These are phyloP conservation scores for Anthostomella pinea DNA, from an alignment of 2,329 filamentous ascomycete genomes.

Conservation along the genomic window DNA sequence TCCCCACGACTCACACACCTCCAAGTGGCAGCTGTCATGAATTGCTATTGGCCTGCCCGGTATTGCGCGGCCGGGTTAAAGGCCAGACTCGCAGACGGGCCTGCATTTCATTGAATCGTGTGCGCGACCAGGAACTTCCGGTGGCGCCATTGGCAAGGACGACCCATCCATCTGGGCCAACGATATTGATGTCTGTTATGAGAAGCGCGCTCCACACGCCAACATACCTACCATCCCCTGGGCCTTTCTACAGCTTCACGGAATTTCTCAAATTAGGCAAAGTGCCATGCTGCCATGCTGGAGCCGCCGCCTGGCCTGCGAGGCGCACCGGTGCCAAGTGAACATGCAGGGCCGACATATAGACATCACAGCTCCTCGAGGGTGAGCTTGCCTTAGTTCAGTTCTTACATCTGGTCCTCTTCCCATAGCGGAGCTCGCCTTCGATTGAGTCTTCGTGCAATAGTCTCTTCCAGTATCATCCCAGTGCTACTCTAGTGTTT, in stretches of 20 bases:
- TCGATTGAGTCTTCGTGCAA: slow-evolving; percentile 1
- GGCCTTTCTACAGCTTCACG: slow-evolving; percentile 4
- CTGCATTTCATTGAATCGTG: slow-evolving; percentile 2
- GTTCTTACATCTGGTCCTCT: slow-evolving; percentile 7
- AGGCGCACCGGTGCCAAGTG: not conserved
- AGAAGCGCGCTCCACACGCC: slow-evolving; percentile 9
- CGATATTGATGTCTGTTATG: slow-evolving; percentile 4
- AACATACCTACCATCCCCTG: slow-evolving; percentile 8
- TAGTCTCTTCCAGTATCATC: slow-evolving; percentile 2
- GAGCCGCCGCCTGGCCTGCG: not conserved
- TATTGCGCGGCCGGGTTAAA: not conserved
- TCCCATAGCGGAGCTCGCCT: slow-evolving; percentile 2
- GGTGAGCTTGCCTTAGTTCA: slow-evolving; percentile 2
- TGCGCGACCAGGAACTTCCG: not conserved
- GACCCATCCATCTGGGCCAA: slow-evolving; percentile 1
- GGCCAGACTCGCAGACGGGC: slow-evolving; percentile 3
- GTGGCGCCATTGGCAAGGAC: not conserved
- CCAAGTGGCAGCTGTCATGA: not conserved
- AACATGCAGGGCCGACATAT: slow-evolving; percentile 14
- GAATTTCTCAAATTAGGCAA: slow-evolving; percentile 10
- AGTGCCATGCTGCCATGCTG: slow-evolving; percentile 5
- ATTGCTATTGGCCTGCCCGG: not conserved
- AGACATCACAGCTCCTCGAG: slow-evolving; percentile 10
- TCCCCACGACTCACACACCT: no score
- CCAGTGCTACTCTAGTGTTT: slow-evolving; percentile 1